Conservation (phyloP, 2,329 filamentous ascomycete genomes). For the Colletotrichum theobromicola region DNA sequence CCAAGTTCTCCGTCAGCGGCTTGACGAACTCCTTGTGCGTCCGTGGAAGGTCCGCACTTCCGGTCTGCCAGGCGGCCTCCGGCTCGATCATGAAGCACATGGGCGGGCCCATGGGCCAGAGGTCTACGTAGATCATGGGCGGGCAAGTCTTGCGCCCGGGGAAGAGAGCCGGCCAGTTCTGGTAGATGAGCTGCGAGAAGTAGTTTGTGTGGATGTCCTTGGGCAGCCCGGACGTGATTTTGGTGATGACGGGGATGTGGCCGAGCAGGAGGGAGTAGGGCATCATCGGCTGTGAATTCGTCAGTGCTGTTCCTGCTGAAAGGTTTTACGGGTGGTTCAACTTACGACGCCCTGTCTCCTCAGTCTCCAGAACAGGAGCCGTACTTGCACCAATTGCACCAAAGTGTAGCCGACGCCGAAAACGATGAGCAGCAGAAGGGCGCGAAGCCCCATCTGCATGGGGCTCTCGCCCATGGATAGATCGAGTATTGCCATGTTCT, state of each 20-base stretch:
- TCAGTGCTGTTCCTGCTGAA: not conserved
- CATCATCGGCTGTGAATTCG: constrained; percentile 1
- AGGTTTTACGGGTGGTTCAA: not conserved
- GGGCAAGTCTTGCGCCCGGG: constrained; percentile 30
- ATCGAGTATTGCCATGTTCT: not conserved
- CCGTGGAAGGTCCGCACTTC: constrained; percentile 25
- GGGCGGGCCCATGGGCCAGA: constrained; percentile 30
- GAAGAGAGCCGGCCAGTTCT: constrained; percentile 11
- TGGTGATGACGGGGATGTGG: not conserved
- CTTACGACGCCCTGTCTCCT: not conserved
- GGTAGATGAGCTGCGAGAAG: not conserved
- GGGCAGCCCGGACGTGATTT: not conserved
- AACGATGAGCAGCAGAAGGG: not conserved
- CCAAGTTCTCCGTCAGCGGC: constrained; percentile 35
- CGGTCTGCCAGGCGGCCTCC: constrained; percentile 25
- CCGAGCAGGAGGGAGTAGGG: constrained; percentile 13
- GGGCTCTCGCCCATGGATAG: not conserved
- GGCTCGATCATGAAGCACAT: constrained; percentile 24
- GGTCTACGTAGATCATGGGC: constrained; percentile 30
- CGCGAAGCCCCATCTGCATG: not conserved
- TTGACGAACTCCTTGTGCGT: constrained; percentile 29
- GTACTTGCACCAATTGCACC: not conserved
- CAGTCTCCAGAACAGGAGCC: not conserved
- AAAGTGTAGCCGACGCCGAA: not conserved
- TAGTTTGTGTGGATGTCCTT: constrained; percentile 6